Base-by-base conservation (phyloP, 2,329 filamentous ascomycete species). In the Talaromyces sp. region DNA sequence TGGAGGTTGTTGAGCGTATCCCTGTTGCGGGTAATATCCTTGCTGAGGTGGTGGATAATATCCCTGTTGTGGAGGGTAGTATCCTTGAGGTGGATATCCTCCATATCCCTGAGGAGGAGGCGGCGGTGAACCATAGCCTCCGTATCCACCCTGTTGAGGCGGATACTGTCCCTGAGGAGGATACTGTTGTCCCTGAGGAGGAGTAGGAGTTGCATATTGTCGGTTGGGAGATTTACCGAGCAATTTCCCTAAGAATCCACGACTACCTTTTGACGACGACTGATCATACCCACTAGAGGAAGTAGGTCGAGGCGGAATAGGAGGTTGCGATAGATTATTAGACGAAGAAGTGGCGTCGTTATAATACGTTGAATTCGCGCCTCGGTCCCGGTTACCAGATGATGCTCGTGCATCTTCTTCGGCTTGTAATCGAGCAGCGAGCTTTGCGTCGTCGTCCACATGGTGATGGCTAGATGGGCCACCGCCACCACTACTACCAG, bases 381-480 rank as follows among this genome's bases (percentile, higher is more conserved):
- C 79, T 8, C 59, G 53, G n/a, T 52, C 37, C 28, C 60, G 61
- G 25, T 59, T 37, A 19, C 56, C 22, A 9, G n/a, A n/a, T 15
- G 80, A 80, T 45, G 80, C 80, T 45, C 84, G 82, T 5, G 84
- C 84, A 63, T 96, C 82, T 73, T 96, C 91, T 73, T 96, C 89
- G 45, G 88, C 88, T 71, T 96, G 92, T 41, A 96, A 78, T 68
- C 85, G 83, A 40, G 89, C 82, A 7, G 92, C 91, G 9, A 92
- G 77, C 25, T 81, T 81, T 60, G 88, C 90, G 69, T 95, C 91
- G 48, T 88, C 85, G 59, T 83, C 83, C 31, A 79, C 70, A 55
- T 72, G 69, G 59, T 65, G 66, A 13, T 45, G 39, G 54, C 33
- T 53, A 9, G 45, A 41, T n/a, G 28, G 9, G 10, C 33, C 39